Evolutionary conservation across 495 filamentous ascomycete genomes (phyloP), one percentile per base, ranked within the genome.

Genomic region (Penicillium silybi): DNA sequence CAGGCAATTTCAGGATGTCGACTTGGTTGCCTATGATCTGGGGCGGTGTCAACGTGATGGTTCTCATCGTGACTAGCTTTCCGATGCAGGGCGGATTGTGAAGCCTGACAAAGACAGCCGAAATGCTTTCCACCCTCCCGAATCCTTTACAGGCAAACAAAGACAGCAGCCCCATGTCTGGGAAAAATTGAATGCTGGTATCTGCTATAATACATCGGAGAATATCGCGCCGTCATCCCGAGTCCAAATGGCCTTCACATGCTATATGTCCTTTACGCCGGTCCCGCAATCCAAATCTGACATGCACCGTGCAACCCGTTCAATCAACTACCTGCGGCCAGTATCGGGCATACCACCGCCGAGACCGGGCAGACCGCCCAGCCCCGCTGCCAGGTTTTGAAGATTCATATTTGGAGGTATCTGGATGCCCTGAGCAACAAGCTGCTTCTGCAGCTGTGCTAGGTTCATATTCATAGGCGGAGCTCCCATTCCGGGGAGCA

Each of bases 1-100:
- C 89, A 15, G 93, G 91, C 26, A 88, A 85, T 68, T 96, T 95
- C 63, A 72, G 82, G 54, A 96, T 97, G 92, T 95, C 90, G 46
- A 97, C 93, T 2, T 98, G 95, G 93, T 86, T 96, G 37, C 93
- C 93, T 13, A 89, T 96, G 61, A 79, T 95, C 44, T 98, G 93
- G 93, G 87, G 85, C n/a, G 76, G 88, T 57, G 86, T 96, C 64
- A 96, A 92, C 61, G 83, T 95, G 2, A 66, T 97, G 47, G 81
- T 96, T n/a, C 67, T 98, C 38, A 87, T 97, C 46, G 67, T 97
- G 38, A 93, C 92, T 4, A 96, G 92, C 13, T 98, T 96, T 68
- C 88, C 91, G 9, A 92, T 96, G 52, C 90, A 95, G 60, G 92
- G 92, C n/a, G 93, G 90, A 27, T 76, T 98, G 49, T 96, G 73